A percentile compares a stretch with the other conserved stretches of the same genome.
Conservation (phyloP, 73 alveolate genomes). For the Paramecium sexaurelia region DNA sequence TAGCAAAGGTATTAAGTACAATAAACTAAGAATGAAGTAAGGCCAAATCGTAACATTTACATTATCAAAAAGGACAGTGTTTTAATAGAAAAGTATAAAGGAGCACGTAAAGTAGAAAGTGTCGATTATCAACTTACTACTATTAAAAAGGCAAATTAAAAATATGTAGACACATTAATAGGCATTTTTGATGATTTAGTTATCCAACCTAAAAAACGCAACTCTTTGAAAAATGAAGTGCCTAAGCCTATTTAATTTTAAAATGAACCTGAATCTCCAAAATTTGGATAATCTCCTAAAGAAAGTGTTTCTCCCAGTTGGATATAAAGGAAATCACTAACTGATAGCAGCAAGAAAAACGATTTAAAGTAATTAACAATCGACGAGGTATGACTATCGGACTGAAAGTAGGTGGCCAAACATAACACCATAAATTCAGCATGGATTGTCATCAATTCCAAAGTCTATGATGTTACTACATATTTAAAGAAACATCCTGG, state of each 20-base stretch:
- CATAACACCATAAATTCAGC: conserved; percentile 84
- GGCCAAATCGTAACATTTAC: background rate
- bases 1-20: background rate
- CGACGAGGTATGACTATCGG: background rate
- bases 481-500: conserved; percentile 94
- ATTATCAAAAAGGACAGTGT: background rate
- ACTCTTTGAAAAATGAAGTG: background rate
- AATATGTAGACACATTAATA: background rate
- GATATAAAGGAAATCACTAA: background rate
- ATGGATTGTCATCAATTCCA: conserved; percentile 86
- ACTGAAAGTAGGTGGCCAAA: conserved; percentile 84
- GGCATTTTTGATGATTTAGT: background rate
- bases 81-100: background rate
- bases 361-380: background rate
- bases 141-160: background rate
- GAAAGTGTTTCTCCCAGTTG: conserved; percentile 26
- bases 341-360: background rate
- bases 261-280: conserved; percentile 47
- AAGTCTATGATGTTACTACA: conserved; percentile 90
- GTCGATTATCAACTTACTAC: background rate
- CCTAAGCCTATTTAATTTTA: background rate
- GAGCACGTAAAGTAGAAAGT: background rate
- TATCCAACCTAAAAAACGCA: conserved; percentile 4
- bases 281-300: conserved; percentile 8
- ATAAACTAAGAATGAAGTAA: background rate